These are phyloP conservation scores for Pseudogymnoascus sp. DNA, from an alignment of 2,329 filamentous ascomycete species.

Conservation along the genomic window DNA sequence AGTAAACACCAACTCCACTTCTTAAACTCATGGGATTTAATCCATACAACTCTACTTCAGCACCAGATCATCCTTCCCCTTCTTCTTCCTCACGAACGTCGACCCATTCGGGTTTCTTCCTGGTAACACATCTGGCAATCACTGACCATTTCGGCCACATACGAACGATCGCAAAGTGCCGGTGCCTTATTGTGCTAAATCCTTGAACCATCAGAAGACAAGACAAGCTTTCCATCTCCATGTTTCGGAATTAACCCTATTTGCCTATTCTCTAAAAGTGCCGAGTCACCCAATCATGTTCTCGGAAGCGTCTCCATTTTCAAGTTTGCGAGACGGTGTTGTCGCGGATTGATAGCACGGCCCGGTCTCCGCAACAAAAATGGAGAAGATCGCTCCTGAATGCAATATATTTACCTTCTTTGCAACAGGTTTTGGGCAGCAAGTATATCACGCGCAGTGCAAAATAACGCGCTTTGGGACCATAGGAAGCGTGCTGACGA, in stretches of 20 bases:
- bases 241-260: not conserved
- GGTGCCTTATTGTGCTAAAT: not conserved
- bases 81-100: not conserved
- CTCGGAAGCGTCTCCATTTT: not conserved
- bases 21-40: not conserved
- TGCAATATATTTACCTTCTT: not conserved
- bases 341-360: slow-evolving; percentile 2
- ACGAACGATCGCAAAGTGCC: not conserved
- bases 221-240: slow-evolving; percentile 3
- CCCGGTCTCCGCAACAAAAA: slow-evolving; percentile 5
- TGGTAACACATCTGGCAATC: not conserved
- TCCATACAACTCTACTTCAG: not conserved
- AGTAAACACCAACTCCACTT: not conserved
- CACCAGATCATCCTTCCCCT: not conserved
- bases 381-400: not conserved
- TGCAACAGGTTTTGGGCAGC: not conserved
- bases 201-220: not conserved
- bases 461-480: not conserved
- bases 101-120: not conserved
- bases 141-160: not conserved
- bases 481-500: not conserved
- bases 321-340: not conserved
- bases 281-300: not conserved
- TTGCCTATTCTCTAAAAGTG: slow-evolving; percentile 1
- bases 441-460: not conserved